These are phyloP conservation scores for Paramecium sonneborni DNA, from an alignment of 73 alveolate species.

Conservation along the genomic window DNA sequence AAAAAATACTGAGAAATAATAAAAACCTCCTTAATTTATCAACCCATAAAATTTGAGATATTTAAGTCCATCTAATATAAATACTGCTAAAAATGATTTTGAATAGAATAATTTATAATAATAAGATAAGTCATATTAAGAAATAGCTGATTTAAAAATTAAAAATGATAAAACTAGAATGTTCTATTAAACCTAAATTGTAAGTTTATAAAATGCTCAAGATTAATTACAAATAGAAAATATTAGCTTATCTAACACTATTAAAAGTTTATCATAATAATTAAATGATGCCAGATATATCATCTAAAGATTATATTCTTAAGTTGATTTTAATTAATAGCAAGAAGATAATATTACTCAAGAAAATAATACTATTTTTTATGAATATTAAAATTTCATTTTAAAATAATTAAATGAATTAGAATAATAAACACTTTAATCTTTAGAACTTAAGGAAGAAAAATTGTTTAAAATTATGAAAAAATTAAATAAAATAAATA, in stretches of 20 bases:
- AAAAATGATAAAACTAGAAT: conserved; percentile 19
- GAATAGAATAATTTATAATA: background rate
- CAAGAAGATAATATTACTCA: background rate
- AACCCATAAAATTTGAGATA: background rate
- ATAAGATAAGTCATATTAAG: background rate
- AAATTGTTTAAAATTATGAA: background rate
- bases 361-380: background rate
- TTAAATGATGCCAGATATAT: conserved; percentile 7
- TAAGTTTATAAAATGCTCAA: background rate
- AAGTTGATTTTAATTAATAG: background rate
- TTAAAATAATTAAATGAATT: background rate
- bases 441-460: background rate
- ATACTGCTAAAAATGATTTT: background rate
- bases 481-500: background rate
- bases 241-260: conserved; percentile 2
- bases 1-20: background rate
- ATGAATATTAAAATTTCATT: background rate
- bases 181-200: background rate
- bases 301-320: background rate
- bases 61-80: background rate
- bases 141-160: background rate
- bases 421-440: background rate
- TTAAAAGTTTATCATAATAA: background rate
- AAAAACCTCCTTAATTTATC: background rate
- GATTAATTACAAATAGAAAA: conserved; percentile 1